Percentiles rank a stretch among this genome's conserved stretches.
These are phyloP conservation scores for Kodamaea kaohsiungensis DNA, from an alignment of 805 yeast genomes.

Conservation along the genomic window DNA sequence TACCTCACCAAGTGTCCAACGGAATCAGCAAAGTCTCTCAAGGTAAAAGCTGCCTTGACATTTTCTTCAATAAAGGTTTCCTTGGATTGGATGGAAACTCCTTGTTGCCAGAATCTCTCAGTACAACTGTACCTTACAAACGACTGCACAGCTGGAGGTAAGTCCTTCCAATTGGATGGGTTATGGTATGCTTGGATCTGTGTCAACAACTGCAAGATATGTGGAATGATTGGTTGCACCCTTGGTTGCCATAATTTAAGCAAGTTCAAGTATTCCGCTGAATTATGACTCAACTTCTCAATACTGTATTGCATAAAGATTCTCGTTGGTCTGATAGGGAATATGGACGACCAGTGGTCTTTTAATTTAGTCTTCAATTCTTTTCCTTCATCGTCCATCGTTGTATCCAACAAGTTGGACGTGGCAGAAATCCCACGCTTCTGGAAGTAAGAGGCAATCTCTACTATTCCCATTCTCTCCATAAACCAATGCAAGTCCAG, in stretches of 20 bases:
- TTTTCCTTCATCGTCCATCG: conserved; percentile 89
- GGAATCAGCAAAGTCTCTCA: conserved; percentile 96
- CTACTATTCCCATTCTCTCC: conserved; percentile 95
- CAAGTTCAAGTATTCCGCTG: conserved; percentile 69
- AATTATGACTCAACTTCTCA: conserved; percentile 80
- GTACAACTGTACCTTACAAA: conserved; percentile 87
- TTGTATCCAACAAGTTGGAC: conserved; percentile 72
- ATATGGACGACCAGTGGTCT: conserved; percentile 89
- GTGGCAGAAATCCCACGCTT: conserved; percentile 75
- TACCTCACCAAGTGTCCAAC: conserved; percentile 95
- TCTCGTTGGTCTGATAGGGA: conserved; percentile 95
- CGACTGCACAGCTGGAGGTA: conserved; percentile 87
- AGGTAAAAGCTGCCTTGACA: conserved; percentile 88
- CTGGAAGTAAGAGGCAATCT: conserved; percentile 88
- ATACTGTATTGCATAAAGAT: conserved; percentile 93
- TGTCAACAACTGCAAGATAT: conserved; percentile 78
- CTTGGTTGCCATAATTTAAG: conserved; percentile 89
- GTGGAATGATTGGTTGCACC: conserved; percentile 88
- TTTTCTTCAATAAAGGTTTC: conserved; percentile 94
- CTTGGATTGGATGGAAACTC: conserved; percentile 89
- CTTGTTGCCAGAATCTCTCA: conserved; percentile 98
- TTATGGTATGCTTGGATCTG: conserved; percentile 95
- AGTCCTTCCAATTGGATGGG: conserved; percentile 84
- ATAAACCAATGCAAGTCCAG: conserved; percentile 94
- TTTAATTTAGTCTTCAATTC: conserved; percentile 73